Conservation (phyloP, 1,284 basidiomycete genomes). For the Heterobasidion annosum region DNA sequence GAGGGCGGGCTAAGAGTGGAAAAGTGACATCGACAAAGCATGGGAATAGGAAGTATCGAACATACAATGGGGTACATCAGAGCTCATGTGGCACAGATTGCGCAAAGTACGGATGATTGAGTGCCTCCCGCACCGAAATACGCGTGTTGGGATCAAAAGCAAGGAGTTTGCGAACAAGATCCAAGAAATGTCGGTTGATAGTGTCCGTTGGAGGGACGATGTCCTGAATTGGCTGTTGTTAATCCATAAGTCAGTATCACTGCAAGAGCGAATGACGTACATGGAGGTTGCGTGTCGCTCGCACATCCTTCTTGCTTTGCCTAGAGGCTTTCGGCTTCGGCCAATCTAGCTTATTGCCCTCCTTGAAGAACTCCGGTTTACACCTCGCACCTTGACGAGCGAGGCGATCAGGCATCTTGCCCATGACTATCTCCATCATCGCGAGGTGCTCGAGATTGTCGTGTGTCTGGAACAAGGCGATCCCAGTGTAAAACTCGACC, state of each 20-base stretch:
- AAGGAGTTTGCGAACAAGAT: slow-evolving; percentile 82
- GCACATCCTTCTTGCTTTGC: slow-evolving; percentile 92
- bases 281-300: slow-evolving; percentile 71
- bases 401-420: slow-evolving; percentile 88
- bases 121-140: slow-evolving; percentile 79
- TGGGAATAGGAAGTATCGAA: not conserved
- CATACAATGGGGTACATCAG: not conserved
- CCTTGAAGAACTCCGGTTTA: slow-evolving; percentile 92
- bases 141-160: slow-evolving; percentile 88
- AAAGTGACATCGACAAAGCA: not conserved
- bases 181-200: slow-evolving; percentile 75
- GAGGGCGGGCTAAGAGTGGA: not conserved
- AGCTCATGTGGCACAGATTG: slow-evolving; percentile 22
- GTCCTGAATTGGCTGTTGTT: slow-evolving; percentile 38
- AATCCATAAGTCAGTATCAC: not conserved
- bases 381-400: slow-evolving; percentile 60
- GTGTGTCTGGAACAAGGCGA: slow-evolving; percentile 97
- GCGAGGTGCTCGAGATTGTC: slow-evolving; percentile 99
- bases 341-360: slow-evolving; percentile 79
- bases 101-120: slow-evolving; percentile 81
- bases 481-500: slow-evolving; percentile 97
- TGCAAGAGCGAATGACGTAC: slow-evolving; percentile 29
- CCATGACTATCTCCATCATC: slow-evolving; percentile 99
- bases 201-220: slow-evolving; percentile 72
- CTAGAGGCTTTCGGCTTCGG: slow-evolving; percentile 82